These are phyloP conservation scores for Ogataea neopini DNA, from an alignment of 805 yeast species.

Conservation along the genomic window DNA sequence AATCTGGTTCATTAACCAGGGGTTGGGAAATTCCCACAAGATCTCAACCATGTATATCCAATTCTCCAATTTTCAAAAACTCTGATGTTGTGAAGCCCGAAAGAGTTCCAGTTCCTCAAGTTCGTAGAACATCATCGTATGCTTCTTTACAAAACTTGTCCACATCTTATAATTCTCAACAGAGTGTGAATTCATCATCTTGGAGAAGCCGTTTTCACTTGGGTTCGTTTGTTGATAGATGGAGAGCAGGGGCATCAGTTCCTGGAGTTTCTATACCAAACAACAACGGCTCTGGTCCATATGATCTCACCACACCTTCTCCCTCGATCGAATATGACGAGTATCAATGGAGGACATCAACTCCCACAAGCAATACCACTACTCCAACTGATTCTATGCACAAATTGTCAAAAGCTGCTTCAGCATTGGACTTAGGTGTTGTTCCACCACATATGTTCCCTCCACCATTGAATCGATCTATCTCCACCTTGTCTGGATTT, in stretches of 20 bases:
- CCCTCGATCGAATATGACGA: conserved; percentile 32
- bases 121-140: conserved; percentile 34
- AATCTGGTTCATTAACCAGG: conserved; percentile 18
- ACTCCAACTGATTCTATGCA: conserved; percentile 12
- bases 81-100: conserved; percentile 22
- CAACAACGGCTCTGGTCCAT: background rate
- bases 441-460: background rate
- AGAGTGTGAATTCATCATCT: conserved; percentile 23
- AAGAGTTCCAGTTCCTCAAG: conserved; percentile 21
- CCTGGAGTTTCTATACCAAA: background rate
- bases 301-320: conserved; percentile 26
- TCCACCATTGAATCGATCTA: conserved; percentile 8
- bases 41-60: conserved; percentile 25
- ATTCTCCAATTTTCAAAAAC: conserved; percentile 21
- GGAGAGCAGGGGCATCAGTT: conserved; percentile 20
- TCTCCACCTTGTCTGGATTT: conserved; percentile 12
- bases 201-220: conserved; percentile 30
- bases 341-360: conserved; percentile 27
- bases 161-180: conserved; percentile 38
- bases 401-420: conserved; percentile 10
- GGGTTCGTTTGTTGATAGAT: conserved; percentile 34
- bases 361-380: conserved; percentile 12
- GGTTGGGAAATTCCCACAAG: conserved; percentile 48
- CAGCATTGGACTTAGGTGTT: conserved; percentile 10
- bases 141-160: conserved; percentile 38